phyloP scores from a whole-genome alignment of 495 filamentous ascomycete species.

The Tuber calosporum region DNA sequence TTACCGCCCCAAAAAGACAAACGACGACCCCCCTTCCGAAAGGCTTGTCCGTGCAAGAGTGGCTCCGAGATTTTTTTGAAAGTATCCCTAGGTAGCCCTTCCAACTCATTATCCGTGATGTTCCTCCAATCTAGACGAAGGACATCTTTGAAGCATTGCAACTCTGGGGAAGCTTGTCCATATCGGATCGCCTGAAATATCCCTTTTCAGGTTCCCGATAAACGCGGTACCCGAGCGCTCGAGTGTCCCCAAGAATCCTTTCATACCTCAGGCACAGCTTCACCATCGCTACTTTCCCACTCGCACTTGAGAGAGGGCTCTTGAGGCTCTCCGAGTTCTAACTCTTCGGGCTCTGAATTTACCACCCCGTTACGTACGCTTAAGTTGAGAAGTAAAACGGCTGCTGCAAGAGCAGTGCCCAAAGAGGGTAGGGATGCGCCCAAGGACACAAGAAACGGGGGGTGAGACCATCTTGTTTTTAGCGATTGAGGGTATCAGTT shows the following conservation, averaged over 20 bases:
- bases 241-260: not conserved
- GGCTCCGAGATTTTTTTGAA: not conserved
- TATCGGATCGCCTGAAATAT: not conserved
- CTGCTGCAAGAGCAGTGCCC: not conserved
- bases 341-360: not conserved
- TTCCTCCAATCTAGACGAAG: not conserved
- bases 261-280: not conserved
- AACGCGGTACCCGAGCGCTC: not conserved
- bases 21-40: constrained; percentile 15
- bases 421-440: constrained; percentile 2
- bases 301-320: constrained; percentile 9
- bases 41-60: constrained; percentile 12
- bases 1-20: constrained; percentile 27
- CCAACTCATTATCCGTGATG: not conserved
- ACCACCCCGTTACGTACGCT: constrained; percentile 10
- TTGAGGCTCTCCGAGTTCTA: not conserved
- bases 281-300: not conserved
- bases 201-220: not conserved
- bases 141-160: not conserved
- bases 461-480: constrained; percentile 7
- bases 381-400: constrained; percentile 7
- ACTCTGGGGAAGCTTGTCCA: not conserved
- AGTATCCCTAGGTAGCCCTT: not conserved
- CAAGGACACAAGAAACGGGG: constrained; percentile 12
- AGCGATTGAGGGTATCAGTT: not conserved